Evolutionary conservation across 768 basidiomycete species (phyloP), one percentile per base, ranked within the genome.

Genomic region (Lactarius sp.): DNA sequence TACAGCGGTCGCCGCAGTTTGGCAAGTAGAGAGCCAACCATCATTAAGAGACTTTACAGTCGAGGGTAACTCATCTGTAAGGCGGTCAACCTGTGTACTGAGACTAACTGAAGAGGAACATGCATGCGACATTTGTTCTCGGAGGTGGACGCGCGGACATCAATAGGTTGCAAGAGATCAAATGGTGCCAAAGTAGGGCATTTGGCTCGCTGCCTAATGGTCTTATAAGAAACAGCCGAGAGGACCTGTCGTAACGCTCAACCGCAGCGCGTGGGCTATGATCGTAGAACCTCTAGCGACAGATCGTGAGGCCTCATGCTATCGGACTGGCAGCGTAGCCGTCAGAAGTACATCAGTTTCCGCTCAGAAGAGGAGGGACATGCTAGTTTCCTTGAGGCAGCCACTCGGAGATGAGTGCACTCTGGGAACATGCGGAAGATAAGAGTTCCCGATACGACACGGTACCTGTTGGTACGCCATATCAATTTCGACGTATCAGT

Each of bases 21-120:
- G 57, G 57, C 8, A 59, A 37, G 47, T 49, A 27, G 57, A 59
- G 22, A 59, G 57, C 57, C 57, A 59, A n/a, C 57, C 57, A 6
- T 59, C 57, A 14, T 50, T 59, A 20, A 59, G 57, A n/a, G 57
- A 59, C 22, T 59, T 59, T 16, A 59, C 47, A 6, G 57, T 59
- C 6, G 57, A 39, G 10, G 57, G 57, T 16, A 59, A 47, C 36
- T 59, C 57, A 20, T 59, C 57, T 59, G 14, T 16, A 27, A 50
- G 18, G 33, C 16, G 5, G 37, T 59, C 22, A 59, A 31, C 46
- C n/a, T 20, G n/a, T n/a, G n/a, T 10, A 20, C 20, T 20, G n/a
- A 46, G 46, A 46, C n/a, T 20, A 46, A 20, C 12, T 9, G 36
- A 36, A 33, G n/a, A 22, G 36, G 46, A 18, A 50, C 57, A 4